Conservation (phyloP, 2,329 filamentous ascomycete genomes). For the Cladophialophora bantiana region DNA sequence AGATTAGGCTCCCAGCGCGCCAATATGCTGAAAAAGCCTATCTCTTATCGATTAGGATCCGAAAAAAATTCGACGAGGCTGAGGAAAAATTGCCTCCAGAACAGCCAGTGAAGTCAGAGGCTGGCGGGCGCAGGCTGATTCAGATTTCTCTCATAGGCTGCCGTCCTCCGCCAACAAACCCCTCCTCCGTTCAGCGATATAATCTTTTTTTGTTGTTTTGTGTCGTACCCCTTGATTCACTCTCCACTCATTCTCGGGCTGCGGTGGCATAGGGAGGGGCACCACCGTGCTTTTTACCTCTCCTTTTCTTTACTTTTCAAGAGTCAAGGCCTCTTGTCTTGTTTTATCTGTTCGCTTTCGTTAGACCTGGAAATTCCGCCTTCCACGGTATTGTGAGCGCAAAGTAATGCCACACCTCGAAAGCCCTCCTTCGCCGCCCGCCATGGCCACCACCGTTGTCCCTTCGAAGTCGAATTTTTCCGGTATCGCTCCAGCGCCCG, state of each 20-base stretch:
- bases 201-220: conserved; percentile 9
- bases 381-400: conserved; percentile 8
- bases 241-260: conserved; percentile 16
- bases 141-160: conserved; percentile 26
- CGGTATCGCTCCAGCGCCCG: conserved; percentile 64
- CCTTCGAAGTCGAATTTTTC: conserved; percentile 53
- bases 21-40: neutral
- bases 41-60: conserved; percentile 25
- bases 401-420: conserved; percentile 36
- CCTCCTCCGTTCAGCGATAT: conserved; percentile 11
- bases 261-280: conserved; percentile 1
- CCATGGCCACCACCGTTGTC: conserved; percentile 52
- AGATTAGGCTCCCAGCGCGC: too few species aligned
- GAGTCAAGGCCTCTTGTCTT: neutral
- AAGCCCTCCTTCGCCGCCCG: conserved; percentile 33
- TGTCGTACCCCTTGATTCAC: neutral
- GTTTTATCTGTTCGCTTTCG: neutral
- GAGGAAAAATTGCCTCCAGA: conserved; percentile 23
- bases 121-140: conserved; percentile 29
- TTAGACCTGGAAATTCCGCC: neutral
- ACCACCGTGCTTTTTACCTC: neutral
- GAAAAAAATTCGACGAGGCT: conserved; percentile 29
- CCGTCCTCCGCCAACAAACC: neutral
- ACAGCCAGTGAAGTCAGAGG: conserved; percentile 10
- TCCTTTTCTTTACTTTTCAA: neutral